These are phyloP conservation scores for Tetracladium maxilliforme DNA, from an alignment of 2,329 filamentous ascomycete genomes.

Conservation along the genomic window DNA sequence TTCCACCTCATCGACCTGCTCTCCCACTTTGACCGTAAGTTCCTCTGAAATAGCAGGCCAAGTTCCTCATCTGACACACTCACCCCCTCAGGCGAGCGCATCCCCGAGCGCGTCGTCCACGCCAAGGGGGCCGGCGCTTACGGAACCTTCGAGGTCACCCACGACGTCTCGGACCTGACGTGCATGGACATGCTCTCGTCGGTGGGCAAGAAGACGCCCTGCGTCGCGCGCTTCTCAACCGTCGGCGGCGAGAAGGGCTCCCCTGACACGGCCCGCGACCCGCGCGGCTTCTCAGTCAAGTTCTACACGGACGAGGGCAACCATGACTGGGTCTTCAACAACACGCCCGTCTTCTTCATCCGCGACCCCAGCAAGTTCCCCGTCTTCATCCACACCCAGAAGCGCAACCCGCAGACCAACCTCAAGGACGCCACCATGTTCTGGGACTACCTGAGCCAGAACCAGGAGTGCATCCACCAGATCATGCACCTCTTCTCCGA, in stretches of 20 bases:
- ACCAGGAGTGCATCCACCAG: conserved; percentile 48
- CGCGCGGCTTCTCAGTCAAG: conserved; percentile 54
- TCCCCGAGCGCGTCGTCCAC: conserved; percentile 31
- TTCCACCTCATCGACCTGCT: conserved; percentile 47
- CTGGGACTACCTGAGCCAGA: conserved; percentile 34
- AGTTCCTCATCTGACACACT: conserved; percentile 38
- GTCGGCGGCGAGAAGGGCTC: conserved; percentile 56
- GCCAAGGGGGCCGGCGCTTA: conserved; percentile 33
- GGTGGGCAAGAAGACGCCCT: conserved; percentile 35
- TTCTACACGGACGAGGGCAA: conserved; percentile 58
- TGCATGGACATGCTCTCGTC: conserved; percentile 34
- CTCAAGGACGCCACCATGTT: conserved; percentile 20
- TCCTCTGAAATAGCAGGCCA: too few species aligned
- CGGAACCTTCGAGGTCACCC: conserved; percentile 45
- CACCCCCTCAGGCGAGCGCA: conserved; percentile 42
- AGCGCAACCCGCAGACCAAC: conserved; percentile 59
- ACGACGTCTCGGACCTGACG: conserved; percentile 40
- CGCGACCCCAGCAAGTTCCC: conserved; percentile 64
- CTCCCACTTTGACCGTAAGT: conserved; percentile 35
- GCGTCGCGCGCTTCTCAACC: conserved; percentile 43
- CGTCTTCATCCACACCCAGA: conserved; percentile 64
- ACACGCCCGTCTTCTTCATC: conserved; percentile 66
- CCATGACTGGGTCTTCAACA: conserved; percentile 64
- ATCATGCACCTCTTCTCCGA: conserved; percentile 54
- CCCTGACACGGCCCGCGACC: conserved; percentile 51